Evolutionary conservation across 148 eudicot species (phyloP), one percentile per base, ranked within the genome.

Genomic region (Spergularia bocconei): DNA sequence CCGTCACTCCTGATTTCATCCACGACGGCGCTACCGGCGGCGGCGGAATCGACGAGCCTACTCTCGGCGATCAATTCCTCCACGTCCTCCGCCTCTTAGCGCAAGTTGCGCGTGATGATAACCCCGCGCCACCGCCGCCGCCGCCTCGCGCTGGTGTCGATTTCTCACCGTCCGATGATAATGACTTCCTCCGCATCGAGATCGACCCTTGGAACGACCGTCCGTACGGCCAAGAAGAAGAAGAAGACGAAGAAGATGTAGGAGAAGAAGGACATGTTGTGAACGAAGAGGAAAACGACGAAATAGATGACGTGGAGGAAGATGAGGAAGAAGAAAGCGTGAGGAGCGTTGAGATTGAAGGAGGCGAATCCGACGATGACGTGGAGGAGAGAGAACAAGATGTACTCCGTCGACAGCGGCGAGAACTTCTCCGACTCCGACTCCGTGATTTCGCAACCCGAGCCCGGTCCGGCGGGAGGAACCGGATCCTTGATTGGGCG

Each of bases 401-500:
- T 13, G 9, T 59, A 0, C 75, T 91, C 29, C 71, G 92, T 23
- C 65, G 84, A 65, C 75, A 78, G 51, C 74, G 90, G 55, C 79
- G 97, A 7, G 93, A 91, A 19, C 77, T 84, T 12, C 82, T 88
- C 13, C 85, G 90, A 9, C 83, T 86, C 0, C 86, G 87, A 3
- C 87, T 91, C 14, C 80, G 89, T 0, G 96, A 91, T 15, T 83
- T 90, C 20, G 90, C 91, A 0, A 62, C 82, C 0, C 86, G 96
- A 0, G 87, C 92, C 0, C 79, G 83, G 2, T 77, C 67, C 44
- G 88, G 81, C 10, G 79, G 93, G 13, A 85, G 96, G 9, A 86
- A 86, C 66, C 74, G 95, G 67, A 85, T 87, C 56, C 88, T 90
- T 0, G 95, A 91, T 63, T 93, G 98, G 98, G 98, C 95, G 0